Evolutionary conservation across 2,329 filamentous ascomycete species (phyloP).

Genomic region (Cordyceps cicadae): DNA sequence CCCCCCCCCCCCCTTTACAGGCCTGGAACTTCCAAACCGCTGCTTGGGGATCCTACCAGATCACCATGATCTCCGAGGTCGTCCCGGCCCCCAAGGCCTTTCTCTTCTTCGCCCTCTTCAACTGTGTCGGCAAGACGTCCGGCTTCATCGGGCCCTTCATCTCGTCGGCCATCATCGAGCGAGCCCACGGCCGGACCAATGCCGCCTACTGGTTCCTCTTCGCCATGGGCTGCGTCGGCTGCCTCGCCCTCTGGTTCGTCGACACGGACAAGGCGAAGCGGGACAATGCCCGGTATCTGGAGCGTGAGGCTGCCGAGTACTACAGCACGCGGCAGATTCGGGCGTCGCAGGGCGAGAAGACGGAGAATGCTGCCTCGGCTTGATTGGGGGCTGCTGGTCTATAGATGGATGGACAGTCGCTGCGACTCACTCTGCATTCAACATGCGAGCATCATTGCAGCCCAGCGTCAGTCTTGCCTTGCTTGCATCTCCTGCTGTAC

Average conservation of each 20-base stretch:
- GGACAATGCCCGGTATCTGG: conserved; percentile 15
- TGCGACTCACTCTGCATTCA: conserved; percentile 4
- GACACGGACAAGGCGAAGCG: conserved; percentile 17
- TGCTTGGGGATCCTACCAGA: conserved; percentile 16
- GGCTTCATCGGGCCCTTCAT: conserved; percentile 19
- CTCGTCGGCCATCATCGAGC: conserved; percentile 17
- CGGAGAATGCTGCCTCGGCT: neutral
- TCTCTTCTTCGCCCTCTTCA: conserved; percentile 19
- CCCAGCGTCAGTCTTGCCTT: neutral
- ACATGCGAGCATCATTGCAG: conserved; percentile 1
- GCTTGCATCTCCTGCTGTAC: neutral
- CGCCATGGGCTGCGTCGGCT: conserved; percentile 14
- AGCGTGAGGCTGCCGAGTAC: conserved; percentile 48
- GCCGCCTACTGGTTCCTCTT: conserved; percentile 18
- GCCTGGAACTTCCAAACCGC: conserved; percentile 15
- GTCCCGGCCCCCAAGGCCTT: conserved; percentile 17
- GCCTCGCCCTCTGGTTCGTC: conserved; percentile 15
- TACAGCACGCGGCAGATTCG: conserved; percentile 55
- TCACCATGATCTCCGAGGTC: conserved; percentile 19
- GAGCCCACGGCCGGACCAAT: conserved; percentile 12
- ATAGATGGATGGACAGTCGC: neutral
- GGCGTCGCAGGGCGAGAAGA: conserved; percentile 39
- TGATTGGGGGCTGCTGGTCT: neutral
- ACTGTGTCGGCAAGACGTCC: conserved; percentile 18
- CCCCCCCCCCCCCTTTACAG: neutral